A percentile compares a stretch with the other conserved stretches of the same genome.
Evolutionary conservation across 495 filamentous ascomycete genomes (phyloP).

Genomic region (Xylaria palmicola): DNA sequence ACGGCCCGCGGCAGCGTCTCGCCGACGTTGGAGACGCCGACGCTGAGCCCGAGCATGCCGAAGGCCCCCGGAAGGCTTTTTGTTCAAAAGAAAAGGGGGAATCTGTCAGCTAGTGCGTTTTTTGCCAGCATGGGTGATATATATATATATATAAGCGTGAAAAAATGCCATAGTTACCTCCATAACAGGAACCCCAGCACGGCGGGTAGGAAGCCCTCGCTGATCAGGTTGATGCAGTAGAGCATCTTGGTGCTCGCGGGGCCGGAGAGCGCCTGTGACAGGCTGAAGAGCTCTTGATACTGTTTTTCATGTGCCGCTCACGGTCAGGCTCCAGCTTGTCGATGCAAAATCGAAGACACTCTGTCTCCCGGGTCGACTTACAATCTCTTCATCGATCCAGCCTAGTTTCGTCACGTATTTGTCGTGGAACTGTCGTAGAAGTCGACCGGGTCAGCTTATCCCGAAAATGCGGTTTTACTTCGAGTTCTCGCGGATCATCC

Average conservation of each 20-base stretch:
- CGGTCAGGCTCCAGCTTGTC: background rate
- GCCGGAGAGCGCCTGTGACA: conserved; percentile 74
- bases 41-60: conserved; percentile 70
- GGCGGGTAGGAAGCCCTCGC: conserved; percentile 61
- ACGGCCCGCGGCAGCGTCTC: conserved; percentile 62
- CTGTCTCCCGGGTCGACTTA: conserved; percentile 24
- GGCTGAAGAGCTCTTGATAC: conserved; percentile 82
- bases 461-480: no score
- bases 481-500: no score
- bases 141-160: no score
- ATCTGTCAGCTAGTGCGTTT: background rate
- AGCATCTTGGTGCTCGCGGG: conserved; percentile 79
- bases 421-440: conserved; percentile 48
- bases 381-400: conserved; percentile 78
- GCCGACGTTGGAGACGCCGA: conserved; percentile 64
- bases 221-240: conserved; percentile 69
- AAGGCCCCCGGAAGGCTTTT: conserved; percentile 75
- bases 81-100: no score
- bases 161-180: conserved; percentile 59
- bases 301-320: conserved; percentile 21
- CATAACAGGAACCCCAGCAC: conserved; percentile 67
- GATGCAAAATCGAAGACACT: background rate
- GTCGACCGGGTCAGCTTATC: background rate
- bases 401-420: conserved; percentile 63
- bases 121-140: no score